Conservation (phyloP, 75 land plant species). For the Selaginella tamariscina region DNA sequence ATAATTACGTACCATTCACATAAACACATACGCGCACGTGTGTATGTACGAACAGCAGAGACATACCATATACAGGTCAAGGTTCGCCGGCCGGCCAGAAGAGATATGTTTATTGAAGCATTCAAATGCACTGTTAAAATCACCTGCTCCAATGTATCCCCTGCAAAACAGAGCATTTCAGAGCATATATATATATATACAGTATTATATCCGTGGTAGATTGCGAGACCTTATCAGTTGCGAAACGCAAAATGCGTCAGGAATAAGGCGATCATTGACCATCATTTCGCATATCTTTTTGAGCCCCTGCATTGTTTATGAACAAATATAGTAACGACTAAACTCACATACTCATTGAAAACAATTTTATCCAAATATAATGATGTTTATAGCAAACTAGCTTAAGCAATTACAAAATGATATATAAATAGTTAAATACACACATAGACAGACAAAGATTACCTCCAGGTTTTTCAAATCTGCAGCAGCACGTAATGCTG, state of each 20-base stretch:
- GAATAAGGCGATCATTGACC: slow-evolving; percentile 37
- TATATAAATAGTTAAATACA: background rate
- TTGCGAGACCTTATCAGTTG: slow-evolving; percentile 67
- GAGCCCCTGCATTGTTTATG: slow-evolving; percentile 32
- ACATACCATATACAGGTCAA: slow-evolving; percentile 50
- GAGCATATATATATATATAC: no score
- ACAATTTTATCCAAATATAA: background rate
- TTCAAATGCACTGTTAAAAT: slow-evolving; percentile 40
- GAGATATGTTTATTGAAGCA: slow-evolving; percentile 46
- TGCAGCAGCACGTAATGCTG: slow-evolving; percentile 72
- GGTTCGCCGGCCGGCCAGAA: slow-evolving; percentile 28
- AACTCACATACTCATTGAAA: background rate
- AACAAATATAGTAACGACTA: background rate
- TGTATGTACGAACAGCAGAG: background rate
- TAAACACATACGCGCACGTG: background rate
- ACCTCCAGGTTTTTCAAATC: slow-evolving; percentile 68
- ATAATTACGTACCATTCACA: background rate
- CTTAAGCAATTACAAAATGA: background rate
- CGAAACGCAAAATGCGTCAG: slow-evolving; percentile 52
- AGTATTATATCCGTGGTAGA: no score
- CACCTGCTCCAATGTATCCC: slow-evolving; percentile 33
- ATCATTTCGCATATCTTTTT: slow-evolving; percentile 61
- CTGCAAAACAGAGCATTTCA: background rate
- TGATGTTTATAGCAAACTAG: background rate
- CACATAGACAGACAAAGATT: background rate